phyloP scores from a whole-genome alignment of 73 alveolate genomes.

The Paraurostyla sp. region DNA sequence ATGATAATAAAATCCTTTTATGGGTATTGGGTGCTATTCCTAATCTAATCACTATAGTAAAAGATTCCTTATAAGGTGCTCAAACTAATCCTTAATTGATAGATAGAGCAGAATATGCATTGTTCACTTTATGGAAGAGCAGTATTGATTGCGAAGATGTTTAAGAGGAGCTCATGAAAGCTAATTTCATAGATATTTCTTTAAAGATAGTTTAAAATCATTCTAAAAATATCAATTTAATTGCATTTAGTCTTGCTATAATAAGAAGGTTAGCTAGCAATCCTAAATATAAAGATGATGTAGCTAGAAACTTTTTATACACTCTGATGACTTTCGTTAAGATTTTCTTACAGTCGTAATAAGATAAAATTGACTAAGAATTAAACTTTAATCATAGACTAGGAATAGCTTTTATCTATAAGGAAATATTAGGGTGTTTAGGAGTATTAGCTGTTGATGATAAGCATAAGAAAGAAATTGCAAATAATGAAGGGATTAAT shows the following conservation, averaged over 20 bases:
- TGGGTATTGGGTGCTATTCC: slow-evolving; percentile 65
- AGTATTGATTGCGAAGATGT: slow-evolving; percentile 69
- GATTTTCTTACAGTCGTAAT: slow-evolving; percentile 36
- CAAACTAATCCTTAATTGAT: not conserved
- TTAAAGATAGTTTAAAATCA: not conserved
- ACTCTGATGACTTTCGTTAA: slow-evolving; percentile 56
- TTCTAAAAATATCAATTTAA: slow-evolving; percentile 52
- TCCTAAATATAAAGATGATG: slow-evolving; percentile 44
- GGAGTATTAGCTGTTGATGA: slow-evolving; percentile 62
- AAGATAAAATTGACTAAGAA: not conserved
- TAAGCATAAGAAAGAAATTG: slow-evolving; percentile 30
- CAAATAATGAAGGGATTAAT: slow-evolving; percentile 35
- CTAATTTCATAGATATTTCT: slow-evolving; percentile 53
- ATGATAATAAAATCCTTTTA: slow-evolving; percentile 60
- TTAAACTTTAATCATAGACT: slow-evolving; percentile 14
- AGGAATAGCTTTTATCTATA: slow-evolving; percentile 48
- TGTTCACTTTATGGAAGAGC: slow-evolving; percentile 59
- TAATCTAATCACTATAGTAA: slow-evolving; percentile 15
- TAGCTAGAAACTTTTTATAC: slow-evolving; percentile 54
- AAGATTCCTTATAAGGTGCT: not conserved
- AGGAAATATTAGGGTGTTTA: slow-evolving; percentile 59
- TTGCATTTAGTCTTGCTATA: slow-evolving; percentile 65
- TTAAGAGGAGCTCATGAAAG: slow-evolving; percentile 60
- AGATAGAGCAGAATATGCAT: slow-evolving; percentile 54
- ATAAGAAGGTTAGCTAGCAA: slow-evolving; percentile 63